Evolutionary conservation across 2,329 filamentous ascomycete genomes (phyloP), one percentile per base, ranked within the genome.

Genomic region (Clarireedia paspali): DNA sequence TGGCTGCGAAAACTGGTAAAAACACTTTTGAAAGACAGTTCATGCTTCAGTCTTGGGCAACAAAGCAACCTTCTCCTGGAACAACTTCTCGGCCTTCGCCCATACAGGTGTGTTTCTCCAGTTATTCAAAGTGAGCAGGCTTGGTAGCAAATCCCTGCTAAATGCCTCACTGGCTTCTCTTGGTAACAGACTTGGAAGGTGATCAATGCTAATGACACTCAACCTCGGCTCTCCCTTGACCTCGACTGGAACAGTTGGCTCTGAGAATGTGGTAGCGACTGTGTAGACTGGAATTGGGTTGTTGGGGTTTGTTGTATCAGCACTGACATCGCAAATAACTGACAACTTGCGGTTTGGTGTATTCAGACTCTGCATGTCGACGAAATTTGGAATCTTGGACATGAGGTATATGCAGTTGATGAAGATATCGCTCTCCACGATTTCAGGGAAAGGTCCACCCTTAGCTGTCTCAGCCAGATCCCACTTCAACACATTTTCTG

Each of bases 371-470:
- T 88, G 80, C 59, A 77, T 68, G 72, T 88, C 84, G 68, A 95
- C 80, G 70, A 96, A 96, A 36, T 87, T 87, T 26, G 89, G 87
- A 63, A 94, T 91, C 70, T 85, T 82, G 64, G 83, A 77, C 59
- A 78, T 83, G 44, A 96, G 83, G 74, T 96, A 96, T 70, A 96
- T 92, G 80, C 87, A 91, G 77, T 94, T 95, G 71, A 94, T 78
- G 69, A 91, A 89, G 68, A 90, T 85, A 66, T 89, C 84, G 59
- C 76, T 80, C 72, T 89, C 81, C 47, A 84, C 76, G 66, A 95
- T 91, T 74, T 94, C 89, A 60, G 77, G 72, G 73, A 91, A 94
- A 9, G 89, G 89, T 1, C 89, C 89, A 55, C 76, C 70, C 62
- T 76, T 73, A 50, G 70, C 71, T 64, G 90, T 95, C 79, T 96